Evolutionary conservation across 345 rosid genomes (phyloP).

Genomic region (Hypericum perforatum): DNA sequence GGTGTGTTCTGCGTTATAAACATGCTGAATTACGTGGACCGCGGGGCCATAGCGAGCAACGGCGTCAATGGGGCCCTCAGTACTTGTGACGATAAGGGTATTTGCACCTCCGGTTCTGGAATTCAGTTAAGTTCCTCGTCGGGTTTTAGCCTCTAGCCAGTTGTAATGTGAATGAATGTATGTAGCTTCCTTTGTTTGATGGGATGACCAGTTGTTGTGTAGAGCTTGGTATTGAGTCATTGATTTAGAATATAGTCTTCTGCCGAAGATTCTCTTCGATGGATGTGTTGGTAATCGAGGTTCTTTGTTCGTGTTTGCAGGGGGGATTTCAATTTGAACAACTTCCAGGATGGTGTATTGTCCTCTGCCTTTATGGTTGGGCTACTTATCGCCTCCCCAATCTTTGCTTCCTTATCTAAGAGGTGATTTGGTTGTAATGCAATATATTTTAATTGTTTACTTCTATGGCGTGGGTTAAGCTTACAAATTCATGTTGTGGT

Average conservation of each 20-base stretch:
- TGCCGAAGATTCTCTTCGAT: no score
- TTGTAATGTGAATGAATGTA: background rate
- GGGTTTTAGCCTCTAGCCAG: no score
- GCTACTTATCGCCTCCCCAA: constrained; percentile 20
- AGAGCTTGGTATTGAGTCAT: background rate
- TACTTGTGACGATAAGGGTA: constrained; percentile 18
- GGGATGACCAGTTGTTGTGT: background rate
- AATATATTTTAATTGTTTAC: no score
- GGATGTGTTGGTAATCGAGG: background rate
- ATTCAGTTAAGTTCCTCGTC: constrained; percentile 16
- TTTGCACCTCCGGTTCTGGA: constrained; percentile 19
- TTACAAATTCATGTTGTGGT: no score
- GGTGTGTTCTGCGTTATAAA: constrained; percentile 15
- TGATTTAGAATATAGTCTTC: no score
- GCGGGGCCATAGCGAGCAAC: constrained; percentile 22
- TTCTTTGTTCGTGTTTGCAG: background rate
- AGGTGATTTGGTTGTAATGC: constrained; percentile 8
- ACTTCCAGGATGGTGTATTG: constrained; percentile 22
- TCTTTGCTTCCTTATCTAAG: constrained; percentile 19
- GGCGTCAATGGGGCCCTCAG: constrained; percentile 18
- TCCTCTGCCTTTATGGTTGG: constrained; percentile 27
- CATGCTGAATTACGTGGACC: constrained; percentile 20
- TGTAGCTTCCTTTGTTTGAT: background rate
- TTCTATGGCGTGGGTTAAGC: no score
- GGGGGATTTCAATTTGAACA: constrained; percentile 19